These are phyloP conservation scores for Acrodontium crateriforme DNA, from an alignment of 2,329 filamentous ascomycete genomes.

Conservation along the genomic window DNA sequence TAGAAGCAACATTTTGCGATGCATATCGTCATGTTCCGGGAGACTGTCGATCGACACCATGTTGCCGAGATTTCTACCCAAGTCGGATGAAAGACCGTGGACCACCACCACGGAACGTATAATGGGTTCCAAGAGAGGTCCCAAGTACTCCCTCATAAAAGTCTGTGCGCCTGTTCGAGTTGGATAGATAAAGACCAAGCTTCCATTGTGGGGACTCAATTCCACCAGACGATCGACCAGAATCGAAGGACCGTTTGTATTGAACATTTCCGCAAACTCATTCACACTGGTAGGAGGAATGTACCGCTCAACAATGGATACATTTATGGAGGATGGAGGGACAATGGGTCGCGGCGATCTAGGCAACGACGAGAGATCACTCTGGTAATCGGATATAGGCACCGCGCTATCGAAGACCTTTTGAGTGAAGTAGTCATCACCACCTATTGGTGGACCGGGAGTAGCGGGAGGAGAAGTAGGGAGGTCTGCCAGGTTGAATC, in stretches of 20 bases:
- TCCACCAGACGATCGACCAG: constrained; percentile 48
- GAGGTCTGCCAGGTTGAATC: constrained; percentile 47
- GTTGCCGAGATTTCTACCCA: constrained; percentile 40
- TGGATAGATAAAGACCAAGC: constrained; percentile 49
- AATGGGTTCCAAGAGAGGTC: constrained; percentile 46
- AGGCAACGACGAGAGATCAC: constrained; percentile 36
- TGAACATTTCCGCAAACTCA: constrained; percentile 47
- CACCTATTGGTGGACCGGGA: constrained; percentile 36
- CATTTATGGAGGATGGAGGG: constrained; percentile 44
- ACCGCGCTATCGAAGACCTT: constrained; percentile 50
- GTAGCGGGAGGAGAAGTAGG: constrained; percentile 50
- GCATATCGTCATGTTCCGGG: constrained; percentile 36
- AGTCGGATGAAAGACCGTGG: constrained; percentile 43
- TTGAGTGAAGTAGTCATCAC: constrained; percentile 48
- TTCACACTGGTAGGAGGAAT: constrained; percentile 47
- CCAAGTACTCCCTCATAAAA: constrained; percentile 46
- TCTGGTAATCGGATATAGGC: constrained; percentile 43
- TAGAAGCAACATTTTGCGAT: constrained; percentile 11
- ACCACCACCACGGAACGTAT: constrained; percentile 45
- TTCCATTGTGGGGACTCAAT: constrained; percentile 42
- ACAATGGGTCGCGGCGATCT: constrained; percentile 44
- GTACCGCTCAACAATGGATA: constrained; percentile 50
- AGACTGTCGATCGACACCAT: constrained; percentile 41
- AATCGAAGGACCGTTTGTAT: constrained; percentile 39
- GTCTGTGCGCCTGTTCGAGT: constrained; percentile 42